phyloP scores from a whole-genome alignment of 192 early-diverging fungal genomes.

The Phlyctochytrium arcticum region DNA sequence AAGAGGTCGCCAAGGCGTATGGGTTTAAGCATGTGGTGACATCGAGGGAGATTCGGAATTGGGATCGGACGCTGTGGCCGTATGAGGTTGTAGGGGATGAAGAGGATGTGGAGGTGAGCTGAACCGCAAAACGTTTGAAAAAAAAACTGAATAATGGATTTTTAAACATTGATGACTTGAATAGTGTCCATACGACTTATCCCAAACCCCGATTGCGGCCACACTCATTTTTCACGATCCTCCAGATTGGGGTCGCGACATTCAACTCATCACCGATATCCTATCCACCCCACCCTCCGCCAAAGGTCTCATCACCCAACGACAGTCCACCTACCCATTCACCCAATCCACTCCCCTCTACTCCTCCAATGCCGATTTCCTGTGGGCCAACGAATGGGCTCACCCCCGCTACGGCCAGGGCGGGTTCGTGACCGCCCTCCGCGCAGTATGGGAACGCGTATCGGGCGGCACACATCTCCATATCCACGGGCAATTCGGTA shows the following conservation, averaged over 20 bases:
- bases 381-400: conserved; percentile 3
- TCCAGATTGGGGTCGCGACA: conserved; percentile 20
- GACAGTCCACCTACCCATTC: background rate
- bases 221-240: conserved; percentile 19
- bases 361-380: conserved; percentile 7
- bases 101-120: background rate
- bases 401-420: conserved; percentile 18
- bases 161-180: too few species aligned
- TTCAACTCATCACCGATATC: conserved; percentile 17
- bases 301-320: conserved; percentile 1
- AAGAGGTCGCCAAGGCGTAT: conserved; percentile 9
- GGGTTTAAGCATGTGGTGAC: conserved; percentile 14
- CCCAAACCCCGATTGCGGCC: conserved; percentile 4
- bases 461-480: background rate
- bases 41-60: background rate
- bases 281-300: background rate
- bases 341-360: conserved; percentile 5
- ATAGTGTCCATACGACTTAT: background rate
- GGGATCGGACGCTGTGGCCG: conserved; percentile 8
- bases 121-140: background rate
- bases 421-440: conserved; percentile 6
- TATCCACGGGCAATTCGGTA: conserved; percentile 12
- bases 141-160: too few species aligned
- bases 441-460: conserved; percentile 10
- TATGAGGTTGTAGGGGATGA: background rate